Evolutionary conservation across 2,329 filamentous ascomycete genomes (phyloP).

Genomic region (Penicillium sp.): DNA sequence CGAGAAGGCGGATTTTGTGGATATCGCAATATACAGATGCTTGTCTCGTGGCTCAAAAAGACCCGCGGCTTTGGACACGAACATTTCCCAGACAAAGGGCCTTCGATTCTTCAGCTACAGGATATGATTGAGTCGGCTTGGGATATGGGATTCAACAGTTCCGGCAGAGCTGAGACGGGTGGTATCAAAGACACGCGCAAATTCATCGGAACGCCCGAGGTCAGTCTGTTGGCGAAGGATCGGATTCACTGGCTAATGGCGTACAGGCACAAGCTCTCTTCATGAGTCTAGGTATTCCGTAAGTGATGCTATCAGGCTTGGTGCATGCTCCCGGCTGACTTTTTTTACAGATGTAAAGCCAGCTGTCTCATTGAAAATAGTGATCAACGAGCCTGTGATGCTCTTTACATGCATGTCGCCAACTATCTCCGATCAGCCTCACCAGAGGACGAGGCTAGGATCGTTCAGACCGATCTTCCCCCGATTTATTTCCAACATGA

Average conservation of each 20-base stretch:
- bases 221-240: slow-evolving; percentile 41
- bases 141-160: slow-evolving; percentile 78
- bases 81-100: slow-evolving; percentile 63
- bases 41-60: slow-evolving; percentile 75
- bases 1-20: slow-evolving; percentile 90
- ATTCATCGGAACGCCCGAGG: slow-evolving; percentile 92
- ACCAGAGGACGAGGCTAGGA: slow-evolving; percentile 54
- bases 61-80: slow-evolving; percentile 59
- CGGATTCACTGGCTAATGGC: slow-evolving; percentile 8
- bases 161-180: slow-evolving; percentile 78
- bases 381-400: slow-evolving; percentile 52
- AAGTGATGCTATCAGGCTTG: slow-evolving; percentile 30
- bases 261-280: slow-evolving; percentile 76
- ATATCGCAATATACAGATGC: slow-evolving; percentile 92
- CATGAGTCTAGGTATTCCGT: slow-evolving; percentile 67
- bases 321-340: slow-evolving; percentile 9
- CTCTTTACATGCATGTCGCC: slow-evolving; percentile 69
- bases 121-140: slow-evolving; percentile 85
- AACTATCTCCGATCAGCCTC: slow-evolving; percentile 67
- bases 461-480: slow-evolving; percentile 71
- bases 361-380: slow-evolving; percentile 57
- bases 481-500: slow-evolving; percentile 90
- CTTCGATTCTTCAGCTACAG: slow-evolving; percentile 80
- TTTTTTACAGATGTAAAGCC: slow-evolving; percentile 56
- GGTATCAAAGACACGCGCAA: slow-evolving; percentile 87